Evolutionary conservation across 2,329 filamentous ascomycete genomes (phyloP).

Genomic region (Fusarium sp.): DNA sequence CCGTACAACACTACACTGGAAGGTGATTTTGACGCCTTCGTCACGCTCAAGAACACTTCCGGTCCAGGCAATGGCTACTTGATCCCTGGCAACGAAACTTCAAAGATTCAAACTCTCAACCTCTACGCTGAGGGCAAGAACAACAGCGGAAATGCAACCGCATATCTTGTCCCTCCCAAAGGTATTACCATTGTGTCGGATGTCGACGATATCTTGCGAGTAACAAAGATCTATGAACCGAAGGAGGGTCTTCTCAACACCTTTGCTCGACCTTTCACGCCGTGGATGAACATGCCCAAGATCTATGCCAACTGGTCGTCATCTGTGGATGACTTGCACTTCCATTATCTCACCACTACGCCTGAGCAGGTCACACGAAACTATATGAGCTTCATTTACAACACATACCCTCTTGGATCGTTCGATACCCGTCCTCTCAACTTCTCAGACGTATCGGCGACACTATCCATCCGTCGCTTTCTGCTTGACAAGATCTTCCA

Average conservation of each 20-base stretch:
- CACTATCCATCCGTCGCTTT: conserved; percentile 75
- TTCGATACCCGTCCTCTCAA: conserved; percentile 84
- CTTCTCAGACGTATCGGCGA: conserved; percentile 80
- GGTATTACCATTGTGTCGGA: conserved; percentile 81
- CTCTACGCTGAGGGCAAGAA: conserved; percentile 72
- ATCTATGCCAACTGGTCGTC: conserved; percentile 81
- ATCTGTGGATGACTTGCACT: conserved; percentile 75
- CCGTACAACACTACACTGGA: conserved; percentile 73
- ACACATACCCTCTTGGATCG: conserved; percentile 79
- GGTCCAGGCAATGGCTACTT: conserved; percentile 62
- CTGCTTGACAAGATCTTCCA: conserved; percentile 78
- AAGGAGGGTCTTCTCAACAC: conserved; percentile 80
- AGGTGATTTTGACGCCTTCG: conserved; percentile 80
- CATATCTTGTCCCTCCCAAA: conserved; percentile 76
- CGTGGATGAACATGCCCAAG: conserved; percentile 83
- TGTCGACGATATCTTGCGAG: conserved; percentile 82
- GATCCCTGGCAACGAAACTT: conserved; percentile 71
- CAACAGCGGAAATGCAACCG: conserved; percentile 76
- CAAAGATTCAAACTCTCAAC: conserved; percentile 73
- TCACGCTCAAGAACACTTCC: conserved; percentile 69
- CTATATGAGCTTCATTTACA: conserved; percentile 85
- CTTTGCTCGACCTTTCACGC: conserved; percentile 75
- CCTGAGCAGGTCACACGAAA: conserved; percentile 81
- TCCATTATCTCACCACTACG: conserved; percentile 85
- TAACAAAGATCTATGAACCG: conserved; percentile 83